Base-by-base conservation (phyloP, 768 basidiomycete genomes). In the Hortiboletus campestris region DNA sequence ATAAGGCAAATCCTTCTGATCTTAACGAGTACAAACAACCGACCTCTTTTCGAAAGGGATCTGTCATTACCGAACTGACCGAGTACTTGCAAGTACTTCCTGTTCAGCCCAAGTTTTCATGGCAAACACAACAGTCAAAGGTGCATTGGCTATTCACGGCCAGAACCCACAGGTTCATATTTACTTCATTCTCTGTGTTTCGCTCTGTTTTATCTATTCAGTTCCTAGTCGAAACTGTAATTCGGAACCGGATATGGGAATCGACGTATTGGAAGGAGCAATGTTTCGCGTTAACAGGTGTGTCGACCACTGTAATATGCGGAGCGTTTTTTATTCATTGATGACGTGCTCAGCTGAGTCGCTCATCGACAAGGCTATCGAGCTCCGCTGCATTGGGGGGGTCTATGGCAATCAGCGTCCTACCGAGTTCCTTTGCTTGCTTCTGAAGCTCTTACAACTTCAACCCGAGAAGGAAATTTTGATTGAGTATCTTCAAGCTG, bases 391-490 rank as follows among this genome's bases (percentile, higher is more conserved):
- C 56, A 86, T 98, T 53, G 97, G 97, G 11, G 97, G 97, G 14
- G 95, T 98, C 11, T 95, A 94, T 74, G 90, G 88, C 57, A 98
- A 98, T 72, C 92, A 97, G 63, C 83, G 87, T 44, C 97, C 97
- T 0, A 98, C 95, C 4, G 88, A 94, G 67, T 99, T 96, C 73
- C 75, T 98, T 46, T 95, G 90, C 67, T 79, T 99, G 40, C 83
- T 95, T 46, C 78, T 98, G 63, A 99, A 99, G 71, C 80, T 99
- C 48, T 79, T 99, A 42, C 96, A 98, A 74, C 86, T 99, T 47
- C 97, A 98, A 68, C 97, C 97, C 4, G 92, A 98, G 74, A 96
- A 95, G 71, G 97, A 98, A 74, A 98, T 99, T 50, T 69, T 98
- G 48, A 76, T 98, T 2, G 97, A 98, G 68, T 99, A 99, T 69